Evolutionary conservation across 2,329 filamentous ascomycete species (phyloP).

Genomic region (Myriosclerotinia scirpicola): DNA sequence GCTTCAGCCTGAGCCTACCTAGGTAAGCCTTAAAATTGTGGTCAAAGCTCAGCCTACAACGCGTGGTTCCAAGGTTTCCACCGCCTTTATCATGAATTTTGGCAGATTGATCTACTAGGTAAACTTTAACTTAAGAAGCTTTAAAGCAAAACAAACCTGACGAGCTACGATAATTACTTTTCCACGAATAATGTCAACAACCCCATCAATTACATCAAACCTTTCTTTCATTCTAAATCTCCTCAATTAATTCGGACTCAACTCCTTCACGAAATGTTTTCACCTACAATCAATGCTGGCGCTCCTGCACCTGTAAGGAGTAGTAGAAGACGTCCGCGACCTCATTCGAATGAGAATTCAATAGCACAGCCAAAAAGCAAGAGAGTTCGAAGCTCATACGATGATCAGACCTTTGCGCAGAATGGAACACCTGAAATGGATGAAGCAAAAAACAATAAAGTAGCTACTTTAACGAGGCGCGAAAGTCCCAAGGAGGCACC

Average conservation of each 20-base stretch:
- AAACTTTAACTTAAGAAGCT: constrained; percentile 15
- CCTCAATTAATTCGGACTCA: neutral
- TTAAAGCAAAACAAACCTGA: constrained; percentile 6
- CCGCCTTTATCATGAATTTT: too few species aligned
- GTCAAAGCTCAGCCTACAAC: constrained; percentile 12
- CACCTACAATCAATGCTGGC: constrained; percentile 50
- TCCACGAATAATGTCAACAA: constrained; percentile 15
- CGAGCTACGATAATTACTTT: neutral
- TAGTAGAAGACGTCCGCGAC: constrained; percentile 59
- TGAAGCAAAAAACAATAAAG: constrained; percentile 56
- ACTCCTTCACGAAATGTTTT: constrained; percentile 53
- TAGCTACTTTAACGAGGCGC: constrained; percentile 43
- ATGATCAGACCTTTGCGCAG: constrained; percentile 55
- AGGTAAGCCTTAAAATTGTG: neutral
- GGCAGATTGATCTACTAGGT: neutral
- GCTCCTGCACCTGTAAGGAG: constrained; percentile 58
- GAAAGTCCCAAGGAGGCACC: constrained; percentile 31
- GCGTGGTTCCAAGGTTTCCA: constrained; percentile 6
- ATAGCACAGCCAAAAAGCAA: constrained; percentile 61
- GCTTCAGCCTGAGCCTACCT: neutral
- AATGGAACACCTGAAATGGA: constrained; percentile 53
- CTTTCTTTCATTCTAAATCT: neutral
- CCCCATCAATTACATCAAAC: neutral
- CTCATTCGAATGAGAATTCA: constrained; percentile 55
- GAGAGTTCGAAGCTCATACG: constrained; percentile 58